A percentile compares a stretch with the other conserved stretches of the same genome.
These are phyloP conservation scores for Casuarina cunninghamiana DNA, from an alignment of 306 rosid species.

Conservation along the genomic window DNA sequence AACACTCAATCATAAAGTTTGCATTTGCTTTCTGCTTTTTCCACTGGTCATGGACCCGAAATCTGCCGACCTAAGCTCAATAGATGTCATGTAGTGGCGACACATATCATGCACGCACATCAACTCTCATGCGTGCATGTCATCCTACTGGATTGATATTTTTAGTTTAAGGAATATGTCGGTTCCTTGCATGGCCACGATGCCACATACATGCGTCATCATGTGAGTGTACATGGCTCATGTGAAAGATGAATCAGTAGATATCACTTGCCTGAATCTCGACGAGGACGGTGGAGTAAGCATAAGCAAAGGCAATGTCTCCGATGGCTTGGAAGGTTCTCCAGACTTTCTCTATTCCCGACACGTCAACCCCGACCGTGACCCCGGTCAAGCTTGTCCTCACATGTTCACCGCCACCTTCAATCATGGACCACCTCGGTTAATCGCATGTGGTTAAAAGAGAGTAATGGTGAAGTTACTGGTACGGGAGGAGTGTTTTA, in stretches of 20 bases:
- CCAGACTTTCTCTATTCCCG: constrained; percentile 75
- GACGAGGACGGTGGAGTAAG: constrained; percentile 86
- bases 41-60: not conserved
- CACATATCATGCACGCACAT: constrained; percentile 24
- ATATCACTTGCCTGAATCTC: constrained; percentile 77
- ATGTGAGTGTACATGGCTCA: not conserved
- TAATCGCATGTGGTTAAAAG: too few relatives aligned
- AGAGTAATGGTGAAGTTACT: too few relatives aligned
- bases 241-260: not conserved
- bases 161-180: not conserved
- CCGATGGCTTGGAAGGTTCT: constrained; percentile 88
- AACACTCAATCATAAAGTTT: too few relatives aligned
- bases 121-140: not conserved
- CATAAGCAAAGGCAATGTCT: constrained; percentile 94
- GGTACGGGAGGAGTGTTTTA: not conserved
- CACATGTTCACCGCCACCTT: constrained; percentile 42
- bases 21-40: too few relatives aligned
- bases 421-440: not conserved
- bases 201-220: not conserved
- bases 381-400: constrained; percentile 74
- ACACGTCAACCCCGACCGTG: constrained; percentile 81
- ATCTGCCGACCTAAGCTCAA: not conserved
- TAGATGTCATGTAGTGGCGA: constrained; percentile 14
- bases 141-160: not conserved
- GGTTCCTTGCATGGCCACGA: constrained; percentile 18